Evolutionary conservation across 495 filamentous ascomycete genomes (phyloP).

Genomic region (Penicillium desertorum): DNA sequence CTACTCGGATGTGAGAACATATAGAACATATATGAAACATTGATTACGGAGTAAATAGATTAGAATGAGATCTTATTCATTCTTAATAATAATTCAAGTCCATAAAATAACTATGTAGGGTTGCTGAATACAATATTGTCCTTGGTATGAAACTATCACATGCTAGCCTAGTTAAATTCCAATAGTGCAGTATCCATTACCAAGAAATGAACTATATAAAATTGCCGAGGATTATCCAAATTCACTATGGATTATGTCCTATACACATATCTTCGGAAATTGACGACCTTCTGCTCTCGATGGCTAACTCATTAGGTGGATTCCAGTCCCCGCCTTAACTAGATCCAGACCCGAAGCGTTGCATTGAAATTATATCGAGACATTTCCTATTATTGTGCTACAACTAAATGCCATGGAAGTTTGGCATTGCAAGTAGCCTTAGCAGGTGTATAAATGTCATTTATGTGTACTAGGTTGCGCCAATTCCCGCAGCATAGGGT

Average conservation of each 20-base stretch:
- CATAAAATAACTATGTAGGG: background rate
- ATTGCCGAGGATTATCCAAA: background rate
- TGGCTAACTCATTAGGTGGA: conserved; percentile 1
- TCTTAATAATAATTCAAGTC: background rate
- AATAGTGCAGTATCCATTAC: conserved; percentile 2
- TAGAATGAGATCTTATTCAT: background rate
- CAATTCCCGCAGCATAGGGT: background rate
- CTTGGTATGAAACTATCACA: conserved; percentile 5
- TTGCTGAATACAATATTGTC: background rate
- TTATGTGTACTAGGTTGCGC: background rate
- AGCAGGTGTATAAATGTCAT: background rate
- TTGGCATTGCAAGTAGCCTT: background rate
- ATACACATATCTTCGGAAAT: background rate
- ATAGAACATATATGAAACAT: background rate
- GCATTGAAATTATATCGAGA: background rate
- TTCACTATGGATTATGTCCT: too few relatives aligned
- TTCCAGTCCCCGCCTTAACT: background rate
- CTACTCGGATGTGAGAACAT: too few relatives aligned
- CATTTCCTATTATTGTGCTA: background rate
- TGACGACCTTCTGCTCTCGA: background rate
- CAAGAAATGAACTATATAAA: background rate
- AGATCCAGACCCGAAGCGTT: background rate
- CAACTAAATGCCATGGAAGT: background rate
- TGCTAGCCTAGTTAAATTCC: background rate
- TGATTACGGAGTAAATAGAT: too few relatives aligned